Evolutionary conservation across 192 early-diverging fungal genomes (phyloP).

Genomic region (Backusella luteola): DNA sequence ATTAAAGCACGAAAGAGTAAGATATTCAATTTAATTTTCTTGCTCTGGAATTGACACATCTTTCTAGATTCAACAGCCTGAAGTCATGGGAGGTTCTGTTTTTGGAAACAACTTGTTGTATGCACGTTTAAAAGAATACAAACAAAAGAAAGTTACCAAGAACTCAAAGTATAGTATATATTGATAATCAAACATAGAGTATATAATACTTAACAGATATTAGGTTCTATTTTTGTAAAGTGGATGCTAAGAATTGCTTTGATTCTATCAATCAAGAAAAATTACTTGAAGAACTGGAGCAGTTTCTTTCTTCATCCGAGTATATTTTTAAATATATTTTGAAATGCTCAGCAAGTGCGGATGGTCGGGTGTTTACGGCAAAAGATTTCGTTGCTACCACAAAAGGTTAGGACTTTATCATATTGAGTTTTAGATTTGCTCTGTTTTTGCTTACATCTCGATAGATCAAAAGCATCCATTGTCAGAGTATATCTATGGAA

Average conservation of each 20-base stretch:
- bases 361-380: not conserved
- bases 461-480: not conserved
- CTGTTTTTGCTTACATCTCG: not conserved
- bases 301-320: not conserved
- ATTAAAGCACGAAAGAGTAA: not conserved
- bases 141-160: not conserved
- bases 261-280: slow-evolving; percentile 12
- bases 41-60: not conserved
- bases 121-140: not conserved
- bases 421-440: not conserved
- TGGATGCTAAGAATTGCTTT: not conserved
- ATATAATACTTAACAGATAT: not conserved
- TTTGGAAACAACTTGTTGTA: not conserved
- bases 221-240: slow-evolving; percentile 10
- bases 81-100: not conserved
- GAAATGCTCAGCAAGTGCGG: not conserved
- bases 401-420: not conserved
- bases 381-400: not conserved
- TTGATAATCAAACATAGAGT: not conserved
- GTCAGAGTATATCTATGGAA: not conserved
- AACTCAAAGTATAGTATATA: not conserved
- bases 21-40: not conserved
- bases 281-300: not conserved
- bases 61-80: not conserved
- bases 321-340: not conserved